Evolutionary conservation across 345 rosid species (phyloP), one percentile per base, ranked within the genome.

Genomic region (Eutrema yunnanense): DNA sequence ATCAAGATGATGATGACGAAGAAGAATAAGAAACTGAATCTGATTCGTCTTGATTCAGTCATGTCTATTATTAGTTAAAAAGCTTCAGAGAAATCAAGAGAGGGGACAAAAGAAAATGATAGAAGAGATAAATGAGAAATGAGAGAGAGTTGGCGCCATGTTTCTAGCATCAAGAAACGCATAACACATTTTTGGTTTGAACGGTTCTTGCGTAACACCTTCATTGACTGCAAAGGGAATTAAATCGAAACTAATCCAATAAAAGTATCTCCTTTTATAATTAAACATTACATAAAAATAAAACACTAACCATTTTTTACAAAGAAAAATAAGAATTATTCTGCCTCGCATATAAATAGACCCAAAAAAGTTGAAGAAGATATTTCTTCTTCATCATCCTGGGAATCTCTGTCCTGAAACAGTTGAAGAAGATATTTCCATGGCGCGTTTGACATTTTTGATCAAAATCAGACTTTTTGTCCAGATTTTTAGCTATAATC

Each of bases 321-420:
- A 29, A 5, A 6, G 8, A 10, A 62, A 27, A 26, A 29, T 1
- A 30, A 9, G 0, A 40, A 19, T 47, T 14, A 2, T 14, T 32
- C 44, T 44, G 59, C 51, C 33, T 8, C 49, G 4, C 27, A 55
- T 46, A 46, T 33, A 67, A 33, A 53, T 54, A 54, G 22, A 42
- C 53, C 8, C 6, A 12, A 32, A 6, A 30, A 48, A 38, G 86
- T 84, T 34, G 96, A 88, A 85, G 92, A 90, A 82, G 96, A 92
- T 41, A 82, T 82, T 53, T 85, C 93, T n/a, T n/a, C n/a, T n/a
- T n/a, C n/a, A n/a, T n/a, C n/a, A n/a, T n/a, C 92, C 87, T 71
- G 96, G 85, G 59, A 87, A 87, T 67, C 86, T 88, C 64, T 90
- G 92, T 67, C 94, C 95, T 40, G 94, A 85, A 78, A 85, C 93